These are phyloP conservation scores for Cladosporium sp. DNA, from an alignment of 2,329 filamentous ascomycete species.

Conservation along the genomic window DNA sequence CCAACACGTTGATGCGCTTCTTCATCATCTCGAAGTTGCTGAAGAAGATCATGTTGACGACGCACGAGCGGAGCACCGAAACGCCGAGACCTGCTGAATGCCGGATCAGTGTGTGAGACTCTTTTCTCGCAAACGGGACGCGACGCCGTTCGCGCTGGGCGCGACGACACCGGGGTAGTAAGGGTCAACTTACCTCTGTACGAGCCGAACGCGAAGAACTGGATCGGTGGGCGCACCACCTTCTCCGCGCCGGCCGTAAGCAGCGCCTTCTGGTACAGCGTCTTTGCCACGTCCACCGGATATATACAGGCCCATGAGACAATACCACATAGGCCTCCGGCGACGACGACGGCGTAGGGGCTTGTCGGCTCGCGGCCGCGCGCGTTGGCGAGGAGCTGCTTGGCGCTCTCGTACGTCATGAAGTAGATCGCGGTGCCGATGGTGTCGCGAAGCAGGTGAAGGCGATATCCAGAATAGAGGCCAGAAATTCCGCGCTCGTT, in stretches of 20 bases:
- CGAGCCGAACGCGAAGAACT: slow-evolving; percentile 71
- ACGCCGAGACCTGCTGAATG: slow-evolving; percentile 54
- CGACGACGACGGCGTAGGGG: slow-evolving; percentile 69
- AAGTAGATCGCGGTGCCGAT: slow-evolving; percentile 82
- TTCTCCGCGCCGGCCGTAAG: slow-evolving; percentile 60
- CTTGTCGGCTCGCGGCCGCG: slow-evolving; percentile 68
- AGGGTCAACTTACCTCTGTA: slow-evolving; percentile 56
- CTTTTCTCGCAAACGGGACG: no score
- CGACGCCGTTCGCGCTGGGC: no score
- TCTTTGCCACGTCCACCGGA: slow-evolving; percentile 73
- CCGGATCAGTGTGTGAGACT: neutral
- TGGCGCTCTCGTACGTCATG: slow-evolving; percentile 80
- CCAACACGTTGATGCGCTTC: slow-evolving; percentile 42
- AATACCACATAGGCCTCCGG: slow-evolving; percentile 74
- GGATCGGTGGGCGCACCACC: slow-evolving; percentile 56
- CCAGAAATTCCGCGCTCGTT: slow-evolving; percentile 66
- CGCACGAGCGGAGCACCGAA: slow-evolving; percentile 73
- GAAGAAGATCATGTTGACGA: slow-evolving; percentile 86
- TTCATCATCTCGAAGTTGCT: slow-evolving; percentile 81
- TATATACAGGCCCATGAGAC: slow-evolving; percentile 72
- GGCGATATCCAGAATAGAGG: slow-evolving; percentile 71
- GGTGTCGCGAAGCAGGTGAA: slow-evolving; percentile 81
- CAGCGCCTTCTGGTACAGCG: slow-evolving; percentile 76
- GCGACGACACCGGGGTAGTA: no score
- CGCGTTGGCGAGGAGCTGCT: slow-evolving; percentile 72